Evolutionary conservation across 2,329 filamentous ascomycete species (phyloP).

Genomic region (Exophiala aquamarina): DNA sequence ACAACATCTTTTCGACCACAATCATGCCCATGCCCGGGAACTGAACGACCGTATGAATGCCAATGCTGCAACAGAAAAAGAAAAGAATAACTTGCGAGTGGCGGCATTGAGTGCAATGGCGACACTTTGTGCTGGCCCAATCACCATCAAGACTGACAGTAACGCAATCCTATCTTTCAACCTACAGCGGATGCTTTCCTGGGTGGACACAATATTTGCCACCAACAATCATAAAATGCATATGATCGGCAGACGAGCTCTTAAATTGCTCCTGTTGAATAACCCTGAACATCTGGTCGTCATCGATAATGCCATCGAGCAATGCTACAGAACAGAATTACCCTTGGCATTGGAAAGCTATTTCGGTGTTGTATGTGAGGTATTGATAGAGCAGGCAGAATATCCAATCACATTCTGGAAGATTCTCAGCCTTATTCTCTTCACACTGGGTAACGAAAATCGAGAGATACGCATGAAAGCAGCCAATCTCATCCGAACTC

Average conservation of each 20-base stretch:
- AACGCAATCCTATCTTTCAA: slow-evolving; percentile 89
- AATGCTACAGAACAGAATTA: slow-evolving; percentile 80
- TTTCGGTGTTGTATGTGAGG: slow-evolving; percentile 86
- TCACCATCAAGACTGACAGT: slow-evolving; percentile 85
- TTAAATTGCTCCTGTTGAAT: slow-evolving; percentile 86
- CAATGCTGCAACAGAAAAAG: slow-evolving; percentile 91
- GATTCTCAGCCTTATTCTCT: slow-evolving; percentile 81
- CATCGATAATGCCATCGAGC: slow-evolving; percentile 83
- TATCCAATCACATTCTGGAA: slow-evolving; percentile 89
- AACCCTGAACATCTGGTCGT: slow-evolving; percentile 85
- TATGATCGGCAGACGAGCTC: slow-evolving; percentile 78
- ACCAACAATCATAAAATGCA: slow-evolving; percentile 90
- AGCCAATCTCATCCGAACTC: slow-evolving; percentile 71
- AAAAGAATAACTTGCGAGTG: slow-evolving; percentile 87
- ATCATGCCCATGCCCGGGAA: slow-evolving; percentile 51
- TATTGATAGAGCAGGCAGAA: slow-evolving; percentile 78
- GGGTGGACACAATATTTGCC: slow-evolving; percentile 94
- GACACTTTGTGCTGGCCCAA: slow-evolving; percentile 74
- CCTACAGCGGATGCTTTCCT: slow-evolving; percentile 84
- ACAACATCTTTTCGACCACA: slow-evolving; percentile 78
- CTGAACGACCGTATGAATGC: slow-evolving; percentile 69
- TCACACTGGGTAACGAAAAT: slow-evolving; percentile 88
- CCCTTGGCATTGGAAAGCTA: slow-evolving; percentile 90
- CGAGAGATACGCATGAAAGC: slow-evolving; percentile 88
- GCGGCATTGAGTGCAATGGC: slow-evolving; percentile 96